phyloP scores from a whole-genome alignment of 2,329 filamentous ascomycete genomes.

The Tolypocladium endophyticum region DNA sequence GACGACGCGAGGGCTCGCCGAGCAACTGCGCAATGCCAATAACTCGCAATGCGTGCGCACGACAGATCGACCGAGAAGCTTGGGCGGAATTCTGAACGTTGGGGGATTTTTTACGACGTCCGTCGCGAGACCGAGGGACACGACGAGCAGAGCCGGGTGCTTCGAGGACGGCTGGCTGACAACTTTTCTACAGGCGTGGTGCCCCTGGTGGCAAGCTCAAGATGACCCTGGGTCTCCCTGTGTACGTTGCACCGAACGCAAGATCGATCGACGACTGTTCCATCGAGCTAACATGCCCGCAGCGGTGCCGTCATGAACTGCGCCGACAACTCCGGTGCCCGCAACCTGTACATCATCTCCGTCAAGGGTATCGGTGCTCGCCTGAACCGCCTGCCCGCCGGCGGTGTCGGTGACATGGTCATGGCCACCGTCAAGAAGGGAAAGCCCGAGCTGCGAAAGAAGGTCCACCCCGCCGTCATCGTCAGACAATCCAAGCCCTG shows the following conservation, averaged over 20 bases:
- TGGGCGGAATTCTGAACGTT: not conserved
- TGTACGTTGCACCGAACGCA: constrained; percentile 53
- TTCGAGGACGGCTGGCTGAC: constrained; percentile 1
- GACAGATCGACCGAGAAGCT: not conserved
- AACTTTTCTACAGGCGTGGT: constrained; percentile 50
- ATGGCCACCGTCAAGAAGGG: constrained; percentile 99
- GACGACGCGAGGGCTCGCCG: not conserved
- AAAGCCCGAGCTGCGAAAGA: constrained; percentile 99
- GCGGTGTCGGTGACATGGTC: constrained; percentile 99
- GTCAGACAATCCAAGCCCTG: constrained; percentile 99
- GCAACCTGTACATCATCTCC: constrained; percentile 99
- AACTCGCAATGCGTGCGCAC: not conserved
- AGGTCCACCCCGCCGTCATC: constrained; percentile 99
- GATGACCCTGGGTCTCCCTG: constrained; percentile 99
- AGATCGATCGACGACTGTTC: not conserved
- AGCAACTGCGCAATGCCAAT: not conserved
- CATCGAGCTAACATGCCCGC: constrained; percentile 11
- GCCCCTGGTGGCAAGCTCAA: constrained; percentile 99
- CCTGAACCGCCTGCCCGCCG: constrained; percentile 93
- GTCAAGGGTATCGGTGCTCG: constrained; percentile 98
- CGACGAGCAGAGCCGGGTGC: not conserved
- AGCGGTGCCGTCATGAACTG: constrained; percentile 99
- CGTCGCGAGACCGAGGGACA: constrained; percentile 1
- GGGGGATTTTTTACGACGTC: constrained; percentile 1
- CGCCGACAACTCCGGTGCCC: constrained; percentile 97